Evolutionary conservation across 192 early-diverging fungal genomes (phyloP), one percentile per base, ranked within the genome.

Genomic region (Spizellomyces punctatus): DNA sequence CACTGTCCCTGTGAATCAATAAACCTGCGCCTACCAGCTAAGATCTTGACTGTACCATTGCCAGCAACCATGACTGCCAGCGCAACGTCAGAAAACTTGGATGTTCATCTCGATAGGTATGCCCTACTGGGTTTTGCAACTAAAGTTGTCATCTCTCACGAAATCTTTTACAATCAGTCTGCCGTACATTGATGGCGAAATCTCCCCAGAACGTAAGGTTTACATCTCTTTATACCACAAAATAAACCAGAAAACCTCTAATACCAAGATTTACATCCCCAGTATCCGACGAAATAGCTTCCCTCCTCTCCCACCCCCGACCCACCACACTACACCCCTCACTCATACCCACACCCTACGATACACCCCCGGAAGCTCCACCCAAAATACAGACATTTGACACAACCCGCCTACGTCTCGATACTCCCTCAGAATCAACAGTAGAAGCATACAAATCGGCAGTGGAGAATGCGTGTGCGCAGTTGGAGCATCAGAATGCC

Each of bases 381-480:
- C 27, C 27, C 27, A n/a, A 47, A 48, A 44, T 72, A 14, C 10
- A 62, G 14, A 71, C 73, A 16, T 69, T 82, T 71, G 76, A 78
- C 74, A 74, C 72, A 7, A 42, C 17, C 44, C 68, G 78, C 6
- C 74, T 77, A 66, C 69, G 75, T 14, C 73, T 82, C 44, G 76
- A 79, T 12, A 19, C 69, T 14, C 80, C 80, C 5, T n/a, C 43
- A 46, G 72, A 58, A n/a, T 46, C 27, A 43, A 9, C 49, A 12
- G 60, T 63, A 21, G 77, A 73, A 14, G 67, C 36, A 8, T 86
- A 76, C 74, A 10, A 16, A 10, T 43, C 21, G 0, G 78, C 82
- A 8, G 69, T 82, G 4, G 64, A 78, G n/a, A 86, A 86, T 67
- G 77, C 81, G 10, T 63, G 77, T 46, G 78, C 85, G 4, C 82